Base-by-base conservation (phyloP, 352 stramenopile species). In the Phytophthora syringae region DNA sequence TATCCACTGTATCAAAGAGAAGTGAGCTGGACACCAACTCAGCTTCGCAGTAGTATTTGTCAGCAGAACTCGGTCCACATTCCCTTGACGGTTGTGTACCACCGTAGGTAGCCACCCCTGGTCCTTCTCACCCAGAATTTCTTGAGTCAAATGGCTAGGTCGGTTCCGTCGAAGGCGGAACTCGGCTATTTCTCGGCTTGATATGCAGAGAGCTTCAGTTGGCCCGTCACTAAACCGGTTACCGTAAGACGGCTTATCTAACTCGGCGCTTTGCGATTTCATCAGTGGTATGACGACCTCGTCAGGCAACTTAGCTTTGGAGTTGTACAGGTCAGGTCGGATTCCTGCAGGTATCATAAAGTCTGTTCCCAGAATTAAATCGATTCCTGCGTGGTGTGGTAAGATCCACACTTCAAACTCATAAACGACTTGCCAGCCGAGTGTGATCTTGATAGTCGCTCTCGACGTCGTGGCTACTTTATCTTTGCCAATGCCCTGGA, bases 261-360 rank as follows among this genome's bases (percentile, higher is more conserved):
- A 10, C 27, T 32, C 27, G 9, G 27, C 27, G 27, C 9, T 32
- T 32, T 9, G 5, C 27, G 27, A 32, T 9, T 32, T 32, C 5
- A 32, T 9, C 5, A 32, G 27, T 32, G 27, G 27, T 5, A 32
- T 32, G 5, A 32, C 9, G 27, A 32, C 9, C 9, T 32, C 27
- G 9, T 32, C 27, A 32, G 27, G 27, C 27, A 32, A 32, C 27
- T 32, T 32, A 9, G 27, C 27, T 10, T 5, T 9, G 5, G 27
- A 32, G 27, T 32, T 32, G 27, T 32, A 32, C 27, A 32, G 9
- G 9, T 50, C 7, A n/a, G 18, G 2, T 51, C 37, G 9, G 3
- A 40, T 49, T 30, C 43, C 54, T 20, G 42, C 43, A n/a, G 42
- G 54, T 25, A 53, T 53, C 42, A 62, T 62, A 12, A 62, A 53